These are phyloP conservation scores for Pichia sporocuriosa DNA, from an alignment of 805 yeast genomes.

Conservation along the genomic window DNA sequence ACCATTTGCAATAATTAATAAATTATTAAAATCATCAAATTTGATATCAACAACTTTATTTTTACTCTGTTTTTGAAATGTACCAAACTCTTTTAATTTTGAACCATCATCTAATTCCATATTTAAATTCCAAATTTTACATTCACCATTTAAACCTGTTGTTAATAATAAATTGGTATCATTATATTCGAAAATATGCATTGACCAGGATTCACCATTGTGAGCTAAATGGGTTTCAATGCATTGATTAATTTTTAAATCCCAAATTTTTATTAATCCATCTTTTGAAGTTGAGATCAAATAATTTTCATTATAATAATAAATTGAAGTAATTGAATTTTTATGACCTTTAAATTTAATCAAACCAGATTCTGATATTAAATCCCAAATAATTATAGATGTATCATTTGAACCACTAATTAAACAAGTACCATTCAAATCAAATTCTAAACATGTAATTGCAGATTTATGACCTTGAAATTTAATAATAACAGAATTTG, in stretches of 20 bases:
- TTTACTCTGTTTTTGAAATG: slow-evolving; percentile 68
- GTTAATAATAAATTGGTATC: slow-evolving; percentile 46
- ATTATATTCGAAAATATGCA: slow-evolving; percentile 39
- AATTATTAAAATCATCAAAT: slow-evolving; percentile 41
- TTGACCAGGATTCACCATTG: slow-evolving; percentile 87
- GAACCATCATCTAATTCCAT: slow-evolving; percentile 38
- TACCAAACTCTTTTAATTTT: slow-evolving; percentile 48
- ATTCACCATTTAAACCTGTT: slow-evolving; percentile 72
- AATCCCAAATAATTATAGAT: slow-evolving; percentile 85
- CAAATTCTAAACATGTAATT: slow-evolving; percentile 64
- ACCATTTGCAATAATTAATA: slow-evolving; percentile 66
- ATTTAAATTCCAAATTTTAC: slow-evolving; percentile 77
- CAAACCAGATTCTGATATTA: slow-evolving; percentile 85
- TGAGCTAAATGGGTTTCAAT: slow-evolving; percentile 93
- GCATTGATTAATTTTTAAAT: slow-evolving; percentile 79
- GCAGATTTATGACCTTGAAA: slow-evolving; percentile 90
- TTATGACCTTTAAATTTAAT: slow-evolving; percentile 84
- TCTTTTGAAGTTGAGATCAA: slow-evolving; percentile 77
- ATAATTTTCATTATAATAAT: slow-evolving; percentile 52
- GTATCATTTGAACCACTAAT: slow-evolving; percentile 86
- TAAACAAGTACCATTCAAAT: slow-evolving; percentile 74
- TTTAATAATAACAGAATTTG: slow-evolving; percentile 68
- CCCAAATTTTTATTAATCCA: slow-evolving; percentile 92
- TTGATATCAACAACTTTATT: slow-evolving; percentile 57
- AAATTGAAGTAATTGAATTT: slow-evolving; percentile 76